Evolutionary conservation across 768 basidiomycete species (phyloP), one percentile per base, ranked within the genome.

Genomic region (Lentinula sp.): DNA sequence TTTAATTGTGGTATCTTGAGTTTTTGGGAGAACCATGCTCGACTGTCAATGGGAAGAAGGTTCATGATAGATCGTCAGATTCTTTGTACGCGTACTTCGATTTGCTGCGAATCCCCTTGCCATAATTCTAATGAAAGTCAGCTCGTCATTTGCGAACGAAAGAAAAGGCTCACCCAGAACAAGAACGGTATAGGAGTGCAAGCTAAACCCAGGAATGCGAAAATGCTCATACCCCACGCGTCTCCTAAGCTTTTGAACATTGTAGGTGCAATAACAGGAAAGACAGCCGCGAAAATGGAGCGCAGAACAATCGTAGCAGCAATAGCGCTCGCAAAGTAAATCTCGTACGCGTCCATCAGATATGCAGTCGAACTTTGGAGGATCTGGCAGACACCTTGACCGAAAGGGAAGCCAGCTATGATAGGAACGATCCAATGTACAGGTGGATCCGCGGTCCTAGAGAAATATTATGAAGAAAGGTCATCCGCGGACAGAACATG

Each of bases 361-460:
- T 89, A 89, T 3, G 84, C 82, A 45, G 84, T 81, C n/a, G 87
- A 71, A 49, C 81, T 80, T 64, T 85, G 80, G 73, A 89, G 75
- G 61, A 89, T 82, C 63, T 84, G 76, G 18, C 59, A 52, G 31
- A 60, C 48, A 28, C 50, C 59, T 49, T 74, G 68, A 28, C 89
- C 90, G 69, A 90, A 90, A 11, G 88, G 87, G 10, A 82, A 73
- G 15, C 83, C 85, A 16, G 83, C 84, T 42, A 89, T 70, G 69
- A 90, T 83, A 11, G 87, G 84, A 2, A 85, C 83, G 60, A 87
- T 81, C 83, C 84, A 89, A 66, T 83, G 88, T 0, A 86, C 71
- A 1, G 74, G 72, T 1, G 83, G 82, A 45, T 69, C 66, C 39
- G 76, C 74, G 6, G 83, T 84, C 81, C 84, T 84, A 23, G 63